Conservation (phyloP, 768 basidiomycete species). For the Russula sp. region DNA sequence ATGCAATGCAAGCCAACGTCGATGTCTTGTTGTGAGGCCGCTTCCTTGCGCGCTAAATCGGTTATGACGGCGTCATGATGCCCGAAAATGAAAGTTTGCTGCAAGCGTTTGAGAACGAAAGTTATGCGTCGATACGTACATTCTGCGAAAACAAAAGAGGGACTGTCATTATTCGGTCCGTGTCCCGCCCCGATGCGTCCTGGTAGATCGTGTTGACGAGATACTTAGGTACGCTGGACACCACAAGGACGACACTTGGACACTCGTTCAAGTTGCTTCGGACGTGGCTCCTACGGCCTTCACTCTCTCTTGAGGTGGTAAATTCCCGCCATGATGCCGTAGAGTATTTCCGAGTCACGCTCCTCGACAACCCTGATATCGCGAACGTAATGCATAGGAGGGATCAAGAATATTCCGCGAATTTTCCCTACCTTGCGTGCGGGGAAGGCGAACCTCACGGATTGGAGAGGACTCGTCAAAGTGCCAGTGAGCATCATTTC, state of each 20-base stretch:
- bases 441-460: constrained; percentile 58
- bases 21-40: constrained; percentile 71
- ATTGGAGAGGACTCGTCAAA: constrained; percentile 85
- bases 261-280: constrained; percentile 68
- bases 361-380: constrained; percentile 57
- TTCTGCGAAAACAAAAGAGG: constrained; percentile 81
- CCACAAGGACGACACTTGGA: constrained; percentile 72
- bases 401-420: constrained; percentile 70
- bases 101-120: constrained; percentile 84
- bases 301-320: constrained; percentile 63
- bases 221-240: constrained; percentile 63
- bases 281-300: constrained; percentile 87
- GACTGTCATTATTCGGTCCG: constrained; percentile 80
- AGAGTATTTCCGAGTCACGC: constrained; percentile 64
- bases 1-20: constrained; percentile 87
- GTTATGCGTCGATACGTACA: constrained; percentile 72
- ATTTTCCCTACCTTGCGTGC: constrained; percentile 51
- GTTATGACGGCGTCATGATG: constrained; percentile 1
- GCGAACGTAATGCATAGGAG: constrained; percentile 56
- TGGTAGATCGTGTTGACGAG: neutral
- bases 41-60: neutral
- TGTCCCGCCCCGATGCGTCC: neutral
- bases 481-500: constrained; percentile 28
- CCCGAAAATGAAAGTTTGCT: constrained; percentile 53
- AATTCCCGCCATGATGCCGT: constrained; percentile 78